A percentile compares a stretch with the other conserved stretches of the same genome.
These are phyloP conservation scores for Rickenella mellea DNA, from an alignment of 768 basidiomycete species.

Conservation along the genomic window DNA sequence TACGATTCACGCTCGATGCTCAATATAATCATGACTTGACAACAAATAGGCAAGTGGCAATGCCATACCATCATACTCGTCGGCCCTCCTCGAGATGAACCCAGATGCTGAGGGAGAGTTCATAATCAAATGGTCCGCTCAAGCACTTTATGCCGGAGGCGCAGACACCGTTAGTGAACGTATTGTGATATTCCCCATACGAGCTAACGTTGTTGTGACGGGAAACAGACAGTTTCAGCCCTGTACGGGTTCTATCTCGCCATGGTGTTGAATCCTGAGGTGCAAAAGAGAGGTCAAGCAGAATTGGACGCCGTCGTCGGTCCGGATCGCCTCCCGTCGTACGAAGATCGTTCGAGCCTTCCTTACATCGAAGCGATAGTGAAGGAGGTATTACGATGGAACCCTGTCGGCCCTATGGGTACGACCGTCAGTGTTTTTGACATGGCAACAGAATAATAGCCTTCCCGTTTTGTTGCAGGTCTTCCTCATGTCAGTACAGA, in stretches of 20 bases:
- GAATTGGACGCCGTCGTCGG: conserved; percentile 31
- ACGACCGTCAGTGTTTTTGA: not conserved
- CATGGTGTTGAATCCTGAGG: conserved; percentile 28
- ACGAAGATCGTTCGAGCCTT: conserved; percentile 19
- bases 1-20: not conserved
- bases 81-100: not conserved
- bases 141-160: conserved; percentile 10
- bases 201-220: not conserved
- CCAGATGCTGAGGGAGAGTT: conserved; percentile 4
- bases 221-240: conserved; percentile 8
- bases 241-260: conserved; percentile 23
- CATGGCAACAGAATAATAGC: not conserved
- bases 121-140: conserved; percentile 8
- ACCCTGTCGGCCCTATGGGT: conserved; percentile 13
- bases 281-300: conserved; percentile 25
- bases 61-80: not conserved
- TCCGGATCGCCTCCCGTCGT: conserved; percentile 24
- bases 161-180: conserved; percentile 17
- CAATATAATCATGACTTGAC: not conserved
- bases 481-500: conserved; percentile 20
- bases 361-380: conserved; percentile 28
- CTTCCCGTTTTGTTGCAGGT: conserved; percentile 8
- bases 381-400: conserved; percentile 21
- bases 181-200: not conserved
- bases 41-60: not conserved